phyloP scores from a whole-genome alignment of 768 basidiomycete species.

The Fomitopsis pulvina region DNA sequence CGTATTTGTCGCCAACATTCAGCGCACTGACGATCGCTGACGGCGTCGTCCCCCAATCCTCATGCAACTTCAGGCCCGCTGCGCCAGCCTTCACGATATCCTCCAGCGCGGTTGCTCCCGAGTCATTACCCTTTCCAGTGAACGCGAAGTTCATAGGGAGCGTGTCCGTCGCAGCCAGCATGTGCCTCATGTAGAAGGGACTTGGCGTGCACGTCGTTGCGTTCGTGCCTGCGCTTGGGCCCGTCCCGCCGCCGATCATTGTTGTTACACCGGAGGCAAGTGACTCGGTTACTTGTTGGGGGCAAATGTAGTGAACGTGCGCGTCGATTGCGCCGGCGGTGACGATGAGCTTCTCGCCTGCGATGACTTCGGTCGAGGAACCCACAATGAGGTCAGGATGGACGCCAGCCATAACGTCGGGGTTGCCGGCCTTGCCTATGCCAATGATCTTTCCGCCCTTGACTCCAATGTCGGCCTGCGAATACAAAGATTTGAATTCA shows the following conservation, averaged over 20 bases:
- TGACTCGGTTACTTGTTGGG: conserved; percentile 85
- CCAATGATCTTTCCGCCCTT: conserved; percentile 76
- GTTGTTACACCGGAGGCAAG: conserved; percentile 83
- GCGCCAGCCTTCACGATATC: conserved; percentile 84
- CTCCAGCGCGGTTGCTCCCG: conserved; percentile 63
- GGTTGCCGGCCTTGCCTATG: conserved; percentile 97
- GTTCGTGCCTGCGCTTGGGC: conserved; percentile 82
- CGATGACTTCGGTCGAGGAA: conserved; percentile 91
- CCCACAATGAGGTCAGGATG: conserved; percentile 71
- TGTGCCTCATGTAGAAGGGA: conserved; percentile 81
- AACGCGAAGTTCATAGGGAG: conserved; percentile 90
- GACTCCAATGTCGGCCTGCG: conserved; percentile 90
- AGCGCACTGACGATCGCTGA: conserved; percentile 71
- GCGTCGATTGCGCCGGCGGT: conserved; percentile 92
- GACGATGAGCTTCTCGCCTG: conserved; percentile 89
- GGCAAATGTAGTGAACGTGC: conserved; percentile 94
- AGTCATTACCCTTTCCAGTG: conserved; percentile 96
- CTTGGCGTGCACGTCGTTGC: conserved; percentile 95
- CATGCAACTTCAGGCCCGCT: conserved; percentile 89
- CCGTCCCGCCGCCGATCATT: conserved; percentile 94
- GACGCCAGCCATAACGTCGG: conserved; percentile 83
- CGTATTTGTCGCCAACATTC: conserved; percentile 81
- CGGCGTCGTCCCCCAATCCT: conserved; percentile 96
- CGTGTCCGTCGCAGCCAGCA: conserved; percentile 89
- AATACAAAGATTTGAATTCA: background rate